Percentiles rank a stretch among this genome's conserved stretches.
These are phyloP conservation scores for Beauveria sp. DNA, from an alignment of 2,329 filamentous ascomycete genomes.

Conservation along the genomic window DNA sequence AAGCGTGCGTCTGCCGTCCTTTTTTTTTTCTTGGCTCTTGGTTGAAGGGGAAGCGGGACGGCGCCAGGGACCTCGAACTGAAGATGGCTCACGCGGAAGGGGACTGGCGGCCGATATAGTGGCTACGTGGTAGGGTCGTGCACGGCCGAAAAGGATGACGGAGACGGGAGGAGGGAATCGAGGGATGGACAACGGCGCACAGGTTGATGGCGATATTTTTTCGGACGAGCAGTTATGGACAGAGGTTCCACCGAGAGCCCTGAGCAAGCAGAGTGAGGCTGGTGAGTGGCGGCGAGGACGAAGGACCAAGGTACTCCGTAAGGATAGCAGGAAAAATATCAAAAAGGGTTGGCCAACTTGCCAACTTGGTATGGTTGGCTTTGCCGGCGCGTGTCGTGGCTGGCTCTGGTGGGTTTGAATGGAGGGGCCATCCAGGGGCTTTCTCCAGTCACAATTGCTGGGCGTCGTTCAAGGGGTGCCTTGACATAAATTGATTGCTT, in stretches of 20 bases:
- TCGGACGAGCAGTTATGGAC: not conserved
- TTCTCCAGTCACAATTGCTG: not conserved
- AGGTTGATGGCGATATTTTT: not conserved
- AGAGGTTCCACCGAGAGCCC: constrained; percentile 8
- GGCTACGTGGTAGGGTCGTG: not conserved
- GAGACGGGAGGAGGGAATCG: not conserved
- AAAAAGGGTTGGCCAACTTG: not conserved
- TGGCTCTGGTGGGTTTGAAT: not conserved
- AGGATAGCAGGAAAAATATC: too few species aligned
- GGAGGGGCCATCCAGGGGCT: not conserved
- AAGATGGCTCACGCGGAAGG: not conserved
- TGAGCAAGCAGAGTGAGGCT: constrained; percentile 4
- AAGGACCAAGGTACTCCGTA: too few species aligned
- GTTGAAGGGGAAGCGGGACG: constrained; percentile 4
- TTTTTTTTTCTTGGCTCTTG: not conserved
- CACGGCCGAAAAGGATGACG: not conserved
- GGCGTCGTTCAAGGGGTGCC: too few species aligned
- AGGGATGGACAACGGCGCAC: not conserved
- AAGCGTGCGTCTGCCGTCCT: not conserved
- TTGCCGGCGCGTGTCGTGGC: not conserved
- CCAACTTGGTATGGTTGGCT: not conserved
- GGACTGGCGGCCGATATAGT: not conserved
- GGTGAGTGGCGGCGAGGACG: not conserved
- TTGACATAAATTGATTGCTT: too few species aligned
- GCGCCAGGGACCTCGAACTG: not conserved